Base-by-base conservation (phyloP, 164 flowering plant species). In the Euptelea pleiosperma region DNA sequence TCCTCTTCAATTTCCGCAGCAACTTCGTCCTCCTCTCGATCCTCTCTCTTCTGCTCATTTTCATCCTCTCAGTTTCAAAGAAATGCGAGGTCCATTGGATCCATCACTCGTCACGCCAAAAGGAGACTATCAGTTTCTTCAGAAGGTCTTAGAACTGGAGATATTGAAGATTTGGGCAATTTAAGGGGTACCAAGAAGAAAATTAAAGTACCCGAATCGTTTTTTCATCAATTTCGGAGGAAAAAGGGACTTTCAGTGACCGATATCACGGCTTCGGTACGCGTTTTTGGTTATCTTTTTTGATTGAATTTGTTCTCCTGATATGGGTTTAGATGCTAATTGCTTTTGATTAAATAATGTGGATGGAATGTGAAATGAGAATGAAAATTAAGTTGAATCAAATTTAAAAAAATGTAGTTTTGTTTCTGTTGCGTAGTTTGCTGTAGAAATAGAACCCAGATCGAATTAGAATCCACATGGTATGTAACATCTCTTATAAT, bases 211-310 rank as follows among this genome's bases (percentile, higher is more conserved):
- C 18, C n/a, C 3, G 73, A 78, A 8, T 78, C 92, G 16, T 64
- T 86, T 8, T 70, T 83, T 58, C 50, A 59, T 42, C 72, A 80
- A 72, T 86, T 80, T 66, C 68, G 92, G 63, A 82, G 63, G 73
- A 75, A 65, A 44, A 77, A 70, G 54, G 86, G 80, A 7, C 62
- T 91, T 63, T 67, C 79, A 3, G 90, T 91, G 19, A 86, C 98
- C 16, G 98, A 91, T 61, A 24, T 91, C 36, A 89, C 90, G 7
- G 52, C 67, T 21, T 61, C 94, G 77, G 96, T 91, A 77, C 26
- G 73, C 3, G n/a, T 48, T 26, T 60, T 35, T 1, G 21, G 8
- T 43, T 58, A 7, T 12, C 21, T 18, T 2, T 54, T 54, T 54
- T 18, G 55, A 18, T 33, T 12, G n/a, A n/a, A n/a, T n/a, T n/a